Conservation (phyloP, 805 yeast species). For the Starmerella powellii region DNA sequence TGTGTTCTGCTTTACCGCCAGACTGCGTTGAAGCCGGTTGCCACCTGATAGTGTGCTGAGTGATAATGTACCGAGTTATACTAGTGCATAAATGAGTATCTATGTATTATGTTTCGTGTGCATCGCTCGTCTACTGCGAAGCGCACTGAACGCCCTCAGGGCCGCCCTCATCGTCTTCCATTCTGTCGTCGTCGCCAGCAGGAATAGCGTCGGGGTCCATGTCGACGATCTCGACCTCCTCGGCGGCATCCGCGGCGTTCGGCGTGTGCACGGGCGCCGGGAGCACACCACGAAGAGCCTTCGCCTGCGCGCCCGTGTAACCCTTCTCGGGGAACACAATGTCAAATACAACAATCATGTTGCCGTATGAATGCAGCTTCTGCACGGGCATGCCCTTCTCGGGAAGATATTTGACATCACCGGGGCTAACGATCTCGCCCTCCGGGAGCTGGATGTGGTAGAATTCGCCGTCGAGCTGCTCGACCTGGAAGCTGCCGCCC, state of each 20-base stretch:
- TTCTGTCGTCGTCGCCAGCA: constrained; percentile 25
- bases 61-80: no score
- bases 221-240: constrained; percentile 57
- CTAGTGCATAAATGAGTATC: neutral
- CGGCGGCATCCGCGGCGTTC: constrained; percentile 34
- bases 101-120: neutral
- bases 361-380: constrained; percentile 79
- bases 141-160: constrained; percentile 85
- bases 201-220: constrained; percentile 54
- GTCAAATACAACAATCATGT: constrained; percentile 72
- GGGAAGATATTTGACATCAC: constrained; percentile 63
- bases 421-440: constrained; percentile 89
- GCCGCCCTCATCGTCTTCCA: constrained; percentile 42
- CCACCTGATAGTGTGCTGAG: no score
- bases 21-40: no score
- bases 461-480: constrained; percentile 88
- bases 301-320: constrained; percentile 56
- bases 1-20: no score
- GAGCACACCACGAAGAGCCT: constrained; percentile 58
- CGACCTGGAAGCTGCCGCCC: constrained; percentile 81
- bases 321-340: constrained; percentile 74
- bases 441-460: constrained; percentile 71
- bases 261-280: constrained; percentile 59
- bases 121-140: constrained; percentile 52
- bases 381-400: constrained; percentile 96